Evolutionary conservation across 768 basidiomycete species (phyloP).

Genomic region (Rhizopogon sp.): DNA sequence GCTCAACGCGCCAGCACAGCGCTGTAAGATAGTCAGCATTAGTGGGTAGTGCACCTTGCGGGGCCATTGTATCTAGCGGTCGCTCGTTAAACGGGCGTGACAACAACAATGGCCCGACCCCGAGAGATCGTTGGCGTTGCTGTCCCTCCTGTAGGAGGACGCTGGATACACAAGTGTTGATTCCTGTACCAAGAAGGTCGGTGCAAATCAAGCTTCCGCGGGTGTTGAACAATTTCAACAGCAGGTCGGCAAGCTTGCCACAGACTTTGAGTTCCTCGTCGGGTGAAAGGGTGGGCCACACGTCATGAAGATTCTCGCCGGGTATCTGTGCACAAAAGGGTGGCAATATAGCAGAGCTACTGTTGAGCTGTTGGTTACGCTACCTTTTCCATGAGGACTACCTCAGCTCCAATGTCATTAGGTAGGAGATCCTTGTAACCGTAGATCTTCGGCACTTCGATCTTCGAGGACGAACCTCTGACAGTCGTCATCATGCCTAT

Average conservation of each 20-base stretch:
- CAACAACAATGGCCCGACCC: constrained; percentile 13
- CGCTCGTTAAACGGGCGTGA: constrained; percentile 21
- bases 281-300: constrained; percentile 19
- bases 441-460: constrained; percentile 25
- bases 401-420: constrained; percentile 26
- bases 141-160: constrained; percentile 4
- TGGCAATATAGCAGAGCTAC: constrained; percentile 1
- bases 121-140: not conserved
- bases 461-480: constrained; percentile 8
- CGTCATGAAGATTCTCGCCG: constrained; percentile 19
- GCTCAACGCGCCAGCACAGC: constrained; percentile 19
- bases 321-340: constrained; percentile 13
- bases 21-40: constrained; percentile 24
- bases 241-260: constrained; percentile 19
- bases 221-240: constrained; percentile 26
- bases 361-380: not conserved
- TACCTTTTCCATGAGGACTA: constrained; percentile 28
- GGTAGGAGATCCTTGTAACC: constrained; percentile 21
- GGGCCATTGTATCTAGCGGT: constrained; percentile 17
- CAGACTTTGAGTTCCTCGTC: constrained; percentile 18
- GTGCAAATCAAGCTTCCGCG: constrained; percentile 15
- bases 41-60: constrained; percentile 18
- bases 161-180: constrained; percentile 10
- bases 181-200: constrained; percentile 27
- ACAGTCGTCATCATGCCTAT: constrained; percentile 26